Base-by-base conservation (phyloP, 306 rosid species). In the Albizia julibrissin region DNA sequence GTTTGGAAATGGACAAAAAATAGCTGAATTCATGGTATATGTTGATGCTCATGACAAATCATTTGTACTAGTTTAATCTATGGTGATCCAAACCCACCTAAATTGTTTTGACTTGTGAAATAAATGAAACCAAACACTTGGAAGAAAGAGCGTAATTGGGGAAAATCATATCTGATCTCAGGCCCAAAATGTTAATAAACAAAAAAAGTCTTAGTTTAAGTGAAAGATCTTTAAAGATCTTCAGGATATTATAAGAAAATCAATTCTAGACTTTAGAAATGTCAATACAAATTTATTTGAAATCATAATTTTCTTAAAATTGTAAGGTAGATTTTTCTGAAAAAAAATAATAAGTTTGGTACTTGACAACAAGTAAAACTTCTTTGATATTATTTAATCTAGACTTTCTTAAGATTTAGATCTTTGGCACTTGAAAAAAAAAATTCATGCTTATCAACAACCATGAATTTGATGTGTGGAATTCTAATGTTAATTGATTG, bases 1-100 rank as follows among this genome's bases (percentile, higher is more conserved):
- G 52, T 40, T 40, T 40, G 18, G 44, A 83, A 54, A 1, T 87
- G 73, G 85, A 80, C 85, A 58, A 33, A 70, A 12, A 43, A 42
- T 40, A 75, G 77, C 85, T 59, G 46, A 29, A 54, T 84, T 76
- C 87, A 71, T 77, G 78, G 80, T 33, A 81, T 84, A 58, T 82
- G 68, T 70, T 43, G 59, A 12, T 62, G 29, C 22, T 71, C 31
- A 71, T 59, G 75, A 19, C 26, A 68, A 69, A 85, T 65, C 50
- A 81, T 79, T 42, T 70, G 24, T 71, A 42, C 33, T 22, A 40
- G 15, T 69, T 69, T 68, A 37, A 68, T 19, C n/a, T 69, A 68
- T 37, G 43, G n/a, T 37, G 47, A 68, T 2, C 14, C 15, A 19
- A 37, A 34, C 8, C 47, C 46, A 8, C 46, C 15, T 39, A 39